A percentile compares a stretch with the other conserved stretches of the same genome.
Evolutionary conservation across 768 basidiomycete genomes (phyloP).

Genomic region (Tylopilus cervinicoccineus): DNA sequence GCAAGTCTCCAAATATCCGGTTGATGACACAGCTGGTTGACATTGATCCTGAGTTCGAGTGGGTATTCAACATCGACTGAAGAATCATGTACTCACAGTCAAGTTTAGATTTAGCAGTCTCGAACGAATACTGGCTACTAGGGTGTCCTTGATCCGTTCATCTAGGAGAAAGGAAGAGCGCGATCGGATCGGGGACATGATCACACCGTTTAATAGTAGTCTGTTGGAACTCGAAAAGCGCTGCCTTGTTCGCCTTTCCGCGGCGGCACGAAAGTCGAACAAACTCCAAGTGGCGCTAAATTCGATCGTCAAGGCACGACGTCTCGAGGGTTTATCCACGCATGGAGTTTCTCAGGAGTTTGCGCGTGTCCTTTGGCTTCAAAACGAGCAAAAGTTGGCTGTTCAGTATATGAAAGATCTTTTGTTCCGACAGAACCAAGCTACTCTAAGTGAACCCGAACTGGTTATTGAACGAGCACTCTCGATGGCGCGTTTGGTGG

Average conservation of each 20-base stretch:
- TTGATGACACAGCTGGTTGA: conserved; percentile 43
- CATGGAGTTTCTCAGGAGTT: conserved; percentile 74
- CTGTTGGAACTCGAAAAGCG: conserved; percentile 60
- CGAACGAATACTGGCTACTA: conserved; percentile 77
- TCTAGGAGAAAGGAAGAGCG: conserved; percentile 65
- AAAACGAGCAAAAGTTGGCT: conserved; percentile 80
- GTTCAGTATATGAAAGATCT: conserved; percentile 62
- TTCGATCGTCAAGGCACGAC: conserved; percentile 72
- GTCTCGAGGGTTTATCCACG: conserved; percentile 44
- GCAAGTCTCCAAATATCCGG: conserved; percentile 31
- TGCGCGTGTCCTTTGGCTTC: conserved; percentile 85
- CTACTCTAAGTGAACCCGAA: conserved; percentile 10
- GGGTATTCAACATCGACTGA: conserved; percentile 27
- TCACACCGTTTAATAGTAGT: conserved; percentile 46
- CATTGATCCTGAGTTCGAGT: conserved; percentile 65
- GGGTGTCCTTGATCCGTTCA: conserved; percentile 77
- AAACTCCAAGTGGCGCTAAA: conserved; percentile 84
- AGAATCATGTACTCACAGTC: conserved; percentile 8
- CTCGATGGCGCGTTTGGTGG: conserved; percentile 62
- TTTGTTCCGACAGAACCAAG: conserved; percentile 13
- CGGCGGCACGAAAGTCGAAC: conserved; percentile 62
- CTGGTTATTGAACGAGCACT: conserved; percentile 34
- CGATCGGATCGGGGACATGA: conserved; percentile 69
- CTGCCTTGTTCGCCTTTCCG: conserved; percentile 68
- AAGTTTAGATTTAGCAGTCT: conserved; percentile 62